phyloP scores from a whole-genome alignment of 768 basidiomycete genomes.

The Pulveroboletus ravenelii region DNA sequence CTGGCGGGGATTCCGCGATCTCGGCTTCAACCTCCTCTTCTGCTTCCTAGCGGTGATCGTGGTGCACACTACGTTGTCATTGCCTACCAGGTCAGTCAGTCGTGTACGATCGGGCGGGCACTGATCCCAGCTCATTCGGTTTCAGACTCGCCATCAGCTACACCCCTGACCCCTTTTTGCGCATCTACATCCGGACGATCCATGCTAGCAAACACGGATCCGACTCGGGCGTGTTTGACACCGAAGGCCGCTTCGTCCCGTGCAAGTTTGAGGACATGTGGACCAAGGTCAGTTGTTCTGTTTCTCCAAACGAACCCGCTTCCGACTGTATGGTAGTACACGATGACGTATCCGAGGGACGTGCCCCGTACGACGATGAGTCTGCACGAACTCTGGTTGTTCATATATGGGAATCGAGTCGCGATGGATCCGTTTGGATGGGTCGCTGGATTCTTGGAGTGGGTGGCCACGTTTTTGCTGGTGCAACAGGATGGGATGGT shows the following conservation, averaged over 20 bases:
- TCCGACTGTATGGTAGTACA: constrained; percentile 10
- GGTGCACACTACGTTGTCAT: constrained; percentile 35
- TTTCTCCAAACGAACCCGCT: too few relatives aligned
- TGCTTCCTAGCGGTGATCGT: constrained; percentile 31
- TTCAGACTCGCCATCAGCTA: constrained; percentile 18
- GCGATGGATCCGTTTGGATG: constrained; percentile 36
- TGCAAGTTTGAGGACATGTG: constrained; percentile 44
- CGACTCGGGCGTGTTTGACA: constrained; percentile 40
- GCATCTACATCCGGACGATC: constrained; percentile 33
- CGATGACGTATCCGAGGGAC: constrained; percentile 2
- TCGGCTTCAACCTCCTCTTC: constrained; percentile 40
- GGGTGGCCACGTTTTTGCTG: constrained; percentile 35
- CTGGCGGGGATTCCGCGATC: constrained; percentile 36
- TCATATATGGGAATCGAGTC: constrained; percentile 28
- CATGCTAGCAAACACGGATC: constrained; percentile 40
- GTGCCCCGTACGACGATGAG: constrained; percentile 22
- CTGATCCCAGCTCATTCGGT: neutral
- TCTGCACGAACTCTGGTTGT: constrained; percentile 30
- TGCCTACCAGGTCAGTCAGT: constrained; percentile 26
- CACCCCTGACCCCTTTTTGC: constrained; percentile 41
- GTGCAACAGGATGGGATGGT: constrained; percentile 38
- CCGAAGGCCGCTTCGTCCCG: constrained; percentile 38
- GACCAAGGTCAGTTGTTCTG: constrained; percentile 28
- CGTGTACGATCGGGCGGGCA: neutral
- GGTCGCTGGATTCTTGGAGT: constrained; percentile 35